phyloP scores from a whole-genome alignment of 208 protist genomes.

The Herpetomonas tarakana region DNA sequence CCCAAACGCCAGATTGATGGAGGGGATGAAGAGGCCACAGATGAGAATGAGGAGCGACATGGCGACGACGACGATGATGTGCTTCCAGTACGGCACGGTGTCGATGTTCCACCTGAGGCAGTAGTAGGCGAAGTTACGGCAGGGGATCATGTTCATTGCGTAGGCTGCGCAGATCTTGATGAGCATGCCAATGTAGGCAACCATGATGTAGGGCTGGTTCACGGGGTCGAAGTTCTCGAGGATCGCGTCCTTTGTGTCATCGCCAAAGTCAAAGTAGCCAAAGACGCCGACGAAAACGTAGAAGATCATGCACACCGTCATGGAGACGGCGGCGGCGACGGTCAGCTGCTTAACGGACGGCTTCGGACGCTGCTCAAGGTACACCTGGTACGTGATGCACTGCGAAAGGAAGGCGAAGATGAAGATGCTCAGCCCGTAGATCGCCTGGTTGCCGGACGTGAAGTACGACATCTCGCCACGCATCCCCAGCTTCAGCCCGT shows the following conservation, averaged over 20 bases:
- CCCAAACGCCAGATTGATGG: conserved; percentile 64
- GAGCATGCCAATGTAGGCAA: conserved; percentile 67
- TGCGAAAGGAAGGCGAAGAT: conserved; percentile 78
- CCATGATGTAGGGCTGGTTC: conserved; percentile 53
- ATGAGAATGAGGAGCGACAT: conserved; percentile 37
- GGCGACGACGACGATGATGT: conserved; percentile 32
- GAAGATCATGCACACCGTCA: conserved; percentile 57
- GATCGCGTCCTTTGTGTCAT: conserved; percentile 31
- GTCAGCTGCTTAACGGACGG: conserved; percentile 51
- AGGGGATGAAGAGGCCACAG: conserved; percentile 64
- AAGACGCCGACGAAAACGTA: conserved; percentile 71
- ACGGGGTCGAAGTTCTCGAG: conserved; percentile 60
- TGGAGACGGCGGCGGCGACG: conserved; percentile 30
- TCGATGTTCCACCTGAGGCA: conserved; percentile 50
- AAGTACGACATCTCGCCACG: conserved; percentile 34
- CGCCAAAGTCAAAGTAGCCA: conserved; percentile 78
- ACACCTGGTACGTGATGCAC: conserved; percentile 49
- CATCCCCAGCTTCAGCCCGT: conserved; percentile 36
- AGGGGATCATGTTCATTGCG: conserved; percentile 61
- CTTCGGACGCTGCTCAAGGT: conserved; percentile 42
- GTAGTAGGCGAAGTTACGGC: conserved; percentile 61
- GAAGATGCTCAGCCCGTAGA: conserved; percentile 67
- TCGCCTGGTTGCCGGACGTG: conserved; percentile 41
- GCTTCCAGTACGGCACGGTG: conserved; percentile 65
- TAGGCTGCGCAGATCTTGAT: conserved; percentile 63